A percentile compares a stretch with the other conserved stretches of the same genome.
These are phyloP conservation scores for Rhodotorula sp. DNA, from an alignment of 1,284 basidiomycete genomes.

Conservation along the genomic window DNA sequence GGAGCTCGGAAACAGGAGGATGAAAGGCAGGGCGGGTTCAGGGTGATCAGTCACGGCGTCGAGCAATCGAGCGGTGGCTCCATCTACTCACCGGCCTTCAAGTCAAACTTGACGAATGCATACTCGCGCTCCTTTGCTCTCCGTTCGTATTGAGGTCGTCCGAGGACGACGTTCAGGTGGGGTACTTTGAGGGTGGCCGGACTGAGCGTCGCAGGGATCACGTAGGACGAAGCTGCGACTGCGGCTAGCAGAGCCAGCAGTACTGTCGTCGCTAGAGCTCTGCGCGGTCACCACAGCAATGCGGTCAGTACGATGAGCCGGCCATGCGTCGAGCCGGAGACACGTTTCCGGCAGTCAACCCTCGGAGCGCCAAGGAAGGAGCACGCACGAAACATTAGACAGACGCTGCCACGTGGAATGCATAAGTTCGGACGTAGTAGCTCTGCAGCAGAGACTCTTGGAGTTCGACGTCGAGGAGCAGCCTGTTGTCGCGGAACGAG, in stretches of 20 bases:
- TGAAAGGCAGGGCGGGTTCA: too few relatives aligned
- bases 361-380: not conserved
- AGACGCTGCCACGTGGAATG: constrained; percentile 28
- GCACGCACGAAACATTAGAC: constrained; percentile 31
- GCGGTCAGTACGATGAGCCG: not conserved
- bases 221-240: constrained; percentile 60
- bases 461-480: too few relatives aligned
- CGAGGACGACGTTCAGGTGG: constrained; percentile 60
- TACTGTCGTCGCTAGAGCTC: constrained; percentile 58
- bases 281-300: constrained; percentile 8
- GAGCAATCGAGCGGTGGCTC: not conserved
- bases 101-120: constrained; percentile 72
- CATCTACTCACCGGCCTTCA: constrained; percentile 62
- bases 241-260: constrained; percentile 70
- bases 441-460: too few relatives aligned
- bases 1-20: constrained; percentile 22
- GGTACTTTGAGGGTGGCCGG: constrained; percentile 61
- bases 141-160: constrained; percentile 56
- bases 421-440: constrained; percentile 9
- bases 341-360: not conserved
- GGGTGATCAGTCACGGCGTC: constrained; percentile 3
- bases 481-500: too few relatives aligned
- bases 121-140: constrained; percentile 57
- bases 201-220: constrained; percentile 61
- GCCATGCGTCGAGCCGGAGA: not conserved